phyloP scores from a whole-genome alignment of 139 green algal genomes.

The Micromonas commoda region DNA sequence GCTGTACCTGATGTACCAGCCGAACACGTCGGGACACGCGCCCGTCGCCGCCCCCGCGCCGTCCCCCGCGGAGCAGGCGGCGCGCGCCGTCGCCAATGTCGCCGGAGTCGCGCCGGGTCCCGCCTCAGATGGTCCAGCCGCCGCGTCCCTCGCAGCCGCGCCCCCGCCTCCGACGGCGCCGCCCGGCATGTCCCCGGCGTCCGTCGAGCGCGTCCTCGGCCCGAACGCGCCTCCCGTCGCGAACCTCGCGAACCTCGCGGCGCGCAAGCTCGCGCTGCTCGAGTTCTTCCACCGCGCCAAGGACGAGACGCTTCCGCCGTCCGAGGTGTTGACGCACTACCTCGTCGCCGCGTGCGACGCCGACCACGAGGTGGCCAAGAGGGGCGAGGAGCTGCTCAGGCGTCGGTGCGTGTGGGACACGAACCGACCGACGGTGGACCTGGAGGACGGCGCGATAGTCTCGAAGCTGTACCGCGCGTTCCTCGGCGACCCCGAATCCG shows the following conservation, averaged over 20 bases:
- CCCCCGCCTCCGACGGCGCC: too few species aligned
- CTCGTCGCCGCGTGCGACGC: not conserved
- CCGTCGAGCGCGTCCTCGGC: too few species aligned
- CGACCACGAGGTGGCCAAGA: slow-evolving; percentile 42
- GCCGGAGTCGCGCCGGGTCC: too few species aligned
- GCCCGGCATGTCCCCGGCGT: too few species aligned
- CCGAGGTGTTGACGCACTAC: not conserved
- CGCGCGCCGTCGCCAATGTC: too few species aligned
- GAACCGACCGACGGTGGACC: slow-evolving; percentile 43
- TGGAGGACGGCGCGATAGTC: slow-evolving; percentile 55
- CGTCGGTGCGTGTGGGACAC: slow-evolving; percentile 39
- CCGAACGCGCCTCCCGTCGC: too few species aligned
- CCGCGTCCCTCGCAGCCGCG: too few species aligned
- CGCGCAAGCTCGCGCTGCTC: not conserved
- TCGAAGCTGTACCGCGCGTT: slow-evolving; percentile 53
- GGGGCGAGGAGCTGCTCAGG: slow-evolving; percentile 69
- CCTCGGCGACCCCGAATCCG: slow-evolving; percentile 40
- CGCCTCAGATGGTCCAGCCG: too few species aligned
- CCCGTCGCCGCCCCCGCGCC: not conserved
- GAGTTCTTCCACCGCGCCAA: slow-evolving; percentile 10
- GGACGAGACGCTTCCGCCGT: too few species aligned
- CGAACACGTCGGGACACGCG: not conserved
- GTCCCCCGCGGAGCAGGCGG: not conserved
- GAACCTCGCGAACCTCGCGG: too few species aligned
- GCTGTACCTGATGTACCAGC: not conserved